Base-by-base conservation (phyloP, 805 yeast species). In the Yamadazyma olivae region DNA sequence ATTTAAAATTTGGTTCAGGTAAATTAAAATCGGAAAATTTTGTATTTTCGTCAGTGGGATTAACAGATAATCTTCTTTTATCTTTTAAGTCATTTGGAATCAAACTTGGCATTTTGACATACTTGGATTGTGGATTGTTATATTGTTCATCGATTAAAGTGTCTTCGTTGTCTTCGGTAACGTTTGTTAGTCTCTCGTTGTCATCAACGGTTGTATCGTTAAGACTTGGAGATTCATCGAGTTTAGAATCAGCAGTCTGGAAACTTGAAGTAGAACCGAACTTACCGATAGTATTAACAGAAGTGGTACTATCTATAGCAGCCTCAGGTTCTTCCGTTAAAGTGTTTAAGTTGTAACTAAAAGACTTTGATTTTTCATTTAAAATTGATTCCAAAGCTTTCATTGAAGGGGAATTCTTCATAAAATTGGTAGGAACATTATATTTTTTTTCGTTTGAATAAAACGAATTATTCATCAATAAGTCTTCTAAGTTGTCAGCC, bases 321-420 rank as follows among this genome's bases (percentile, higher is more conserved):
- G 17, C 24, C 13, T 32, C 35, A 6, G 15, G 17, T 15, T 34
- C 29, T 21, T 36, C 39, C 5, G 32, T 4, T 14, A 39, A 30
- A 14, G 40, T 26, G 21, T 35, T 44, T 25, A 44, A 32, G 30
- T 34, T 39, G 16, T 41, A 42, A n/a, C 36, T 38, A 30, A 44
- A 44, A 9, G 42, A 36, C 30, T 35, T 36, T 12, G 49, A 45
- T 33, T 45, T 53, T 33, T 53, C 57, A 22, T 48, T 46, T 22
- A 67, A 51, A 15, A 60, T 61, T 30, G 40, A 45, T 41, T 67
- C 72, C 39, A 67, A 52, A 10, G 71, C 70, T 43, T 61, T 59
- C 51, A 67, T 60, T 6, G 68, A 61, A 5, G 71, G 74, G 20
- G 70, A 62, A 19, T 49, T 49, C 37, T 56, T 57, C 65, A 67